Conservation (phyloP, 306 rosid species). For the Gillenia trifoliata region DNA sequence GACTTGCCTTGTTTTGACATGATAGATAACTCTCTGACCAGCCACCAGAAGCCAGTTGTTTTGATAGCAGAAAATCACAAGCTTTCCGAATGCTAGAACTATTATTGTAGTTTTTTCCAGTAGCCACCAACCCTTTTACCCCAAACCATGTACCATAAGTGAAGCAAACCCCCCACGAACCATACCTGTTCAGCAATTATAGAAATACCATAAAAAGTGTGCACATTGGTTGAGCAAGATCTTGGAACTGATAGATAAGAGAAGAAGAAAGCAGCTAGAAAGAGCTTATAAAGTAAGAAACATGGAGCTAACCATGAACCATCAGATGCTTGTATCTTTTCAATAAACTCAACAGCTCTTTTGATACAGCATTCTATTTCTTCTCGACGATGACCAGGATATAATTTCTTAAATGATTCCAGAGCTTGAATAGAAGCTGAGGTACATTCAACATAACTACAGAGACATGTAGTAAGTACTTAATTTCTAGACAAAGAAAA, state of each 20-base stretch:
- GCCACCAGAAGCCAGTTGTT: slow-evolving; percentile 79
- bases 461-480: slow-evolving; percentile 2
- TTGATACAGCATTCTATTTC: slow-evolving; percentile 58
- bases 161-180: slow-evolving; percentile 91
- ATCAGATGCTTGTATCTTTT: slow-evolving; percentile 60
- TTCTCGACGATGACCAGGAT: slow-evolving; percentile 59
- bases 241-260: slow-evolving; percentile 3
- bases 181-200: slow-evolving; percentile 63
- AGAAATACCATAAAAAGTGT: slow-evolving; percentile 20
- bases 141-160: slow-evolving; percentile 89
- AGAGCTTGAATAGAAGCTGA: slow-evolving; percentile 88
- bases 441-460: slow-evolving; percentile 84
- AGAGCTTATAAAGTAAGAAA: slow-evolving; percentile 4
- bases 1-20: slow-evolving; percentile 72
- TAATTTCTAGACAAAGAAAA: neutral
- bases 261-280: slow-evolving; percentile 1
- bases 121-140: slow-evolving; percentile 63
- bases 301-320: slow-evolving; percentile 76
- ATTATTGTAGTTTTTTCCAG: slow-evolving; percentile 58
- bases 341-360: slow-evolving; percentile 49
- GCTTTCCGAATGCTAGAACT: slow-evolving; percentile 58
- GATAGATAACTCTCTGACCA: slow-evolving; percentile 93
- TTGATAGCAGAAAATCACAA: slow-evolving; percentile 72
- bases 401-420: slow-evolving; percentile 45
- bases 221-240: slow-evolving; percentile 2